Base-by-base conservation (phyloP, 495 filamentous ascomycete species). In the Aspergillus affinis region DNA sequence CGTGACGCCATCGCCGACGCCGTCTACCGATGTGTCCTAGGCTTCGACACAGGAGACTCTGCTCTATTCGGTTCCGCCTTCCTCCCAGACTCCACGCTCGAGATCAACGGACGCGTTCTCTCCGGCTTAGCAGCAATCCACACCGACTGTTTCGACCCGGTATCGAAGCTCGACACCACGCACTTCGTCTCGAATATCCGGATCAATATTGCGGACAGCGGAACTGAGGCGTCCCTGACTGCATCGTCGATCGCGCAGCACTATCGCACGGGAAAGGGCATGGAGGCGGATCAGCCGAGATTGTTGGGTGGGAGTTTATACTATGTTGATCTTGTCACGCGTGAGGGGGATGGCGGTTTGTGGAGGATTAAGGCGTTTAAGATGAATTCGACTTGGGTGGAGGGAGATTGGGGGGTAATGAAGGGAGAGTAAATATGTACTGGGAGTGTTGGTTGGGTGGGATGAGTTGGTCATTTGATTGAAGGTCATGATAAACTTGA, bases 1-100 rank as follows among this genome's bases (percentile, higher is more conserved):
- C 61, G 61, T 29, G 71, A 74, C 51, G 73, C 73, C 7, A 70
- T 75, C n/a, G 36, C 61, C 44, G 73, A 75, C 44, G 61, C 70
- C 10, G 30, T 74, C 17, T 62, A 72, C 64, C 73, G 73, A 3
- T 51, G 21, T 52, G 61, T 69, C 8, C 41, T 68, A n/a, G 65
- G 32, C 44, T 59, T 74, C 26, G 73, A 75, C 59, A 65, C 59
- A 15, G 51, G 57, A 48, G 65, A 74, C 62, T 10, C 53, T 4
- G 44, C 50, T 6, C 64, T 75, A 19, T 67, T 74, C 55, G 55
- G 70, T 21, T 71, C 71, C 3, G 59, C 64, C 18, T 70, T 72
- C 46, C 49, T 53, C 8, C 48, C 54, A 17, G 62, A 65, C 8
- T 59, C 58, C 48, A 19, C 44, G 3, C 65, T 72, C 41, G 68